Base-by-base conservation (phyloP, 306 rosid species). In the Prunus fruticosa region DNA sequence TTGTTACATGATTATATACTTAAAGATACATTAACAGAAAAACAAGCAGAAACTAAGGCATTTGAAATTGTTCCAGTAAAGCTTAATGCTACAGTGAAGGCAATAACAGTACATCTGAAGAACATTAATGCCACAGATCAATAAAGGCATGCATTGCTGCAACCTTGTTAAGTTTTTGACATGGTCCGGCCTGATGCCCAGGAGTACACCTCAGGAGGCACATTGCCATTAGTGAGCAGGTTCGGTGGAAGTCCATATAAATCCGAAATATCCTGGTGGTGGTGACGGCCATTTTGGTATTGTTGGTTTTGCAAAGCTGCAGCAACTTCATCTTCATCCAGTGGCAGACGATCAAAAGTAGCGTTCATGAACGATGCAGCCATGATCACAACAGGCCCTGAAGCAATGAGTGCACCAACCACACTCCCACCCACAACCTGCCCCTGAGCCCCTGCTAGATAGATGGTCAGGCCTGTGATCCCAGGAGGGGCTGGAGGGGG, bases 401-500 rank as follows among this genome's bases (percentile, higher is more conserved):
- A 88, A 54, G 96, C 96, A 87, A 91, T 79, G 77, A 91, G 86
- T 34, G 96, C 79, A 72, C 96, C 96, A 43, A 87, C 93, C 0
- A 89, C 93, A 65, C 61, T 70, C 66, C 96, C 96, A 58, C 96
- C 96, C 12, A 91, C 89, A 67, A 91, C 93, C 90, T 91, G 96
- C 41, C 96, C 96, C 76, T 91, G 96, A 78, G 89, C 86, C 56
- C 96, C 93, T 15, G 96, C 93, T 7, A 91, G 78, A 82, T 87
- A 91, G 47, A 91, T 86, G 69, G 96, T 84, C 12, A 91, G 79
- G 22, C 93, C 93, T 6, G 91, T 91, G 66, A 91, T 86, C 65
- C 96, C 96, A 2, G 93, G 88, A 8, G 93, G 96, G 34, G 96
- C 96, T 4, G 96, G 96, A 28, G 96, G 96, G 11, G 96, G 96